Conservation (phyloP, 495 filamentous ascomycete species). For the Hyaloscypha finlandica region DNA sequence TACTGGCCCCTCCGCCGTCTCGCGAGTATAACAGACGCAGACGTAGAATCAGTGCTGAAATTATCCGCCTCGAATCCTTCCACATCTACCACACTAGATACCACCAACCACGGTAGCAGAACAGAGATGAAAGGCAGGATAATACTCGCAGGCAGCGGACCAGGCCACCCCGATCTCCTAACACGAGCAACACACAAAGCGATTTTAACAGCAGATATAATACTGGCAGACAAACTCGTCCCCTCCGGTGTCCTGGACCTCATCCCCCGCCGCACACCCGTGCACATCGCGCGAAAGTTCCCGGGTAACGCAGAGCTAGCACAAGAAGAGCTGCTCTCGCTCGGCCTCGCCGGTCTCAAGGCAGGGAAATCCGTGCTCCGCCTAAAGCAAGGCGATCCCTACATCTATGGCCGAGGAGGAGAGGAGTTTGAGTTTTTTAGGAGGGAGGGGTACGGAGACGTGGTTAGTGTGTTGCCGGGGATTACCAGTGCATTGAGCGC, state of each 20-base stretch:
- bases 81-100: conserved; percentile 14
- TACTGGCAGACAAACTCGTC: conserved; percentile 96
- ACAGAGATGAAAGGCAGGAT: conserved; percentile 59
- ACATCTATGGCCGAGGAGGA: conserved; percentile 90
- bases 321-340: conserved; percentile 84
- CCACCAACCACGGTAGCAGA: conserved; percentile 13
- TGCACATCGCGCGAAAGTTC: conserved; percentile 95
- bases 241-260: conserved; percentile 83
- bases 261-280: conserved; percentile 84
- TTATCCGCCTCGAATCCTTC: conserved; percentile 53
- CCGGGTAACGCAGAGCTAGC: conserved; percentile 94
- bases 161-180: conserved; percentile 88
- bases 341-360: conserved; percentile 71
- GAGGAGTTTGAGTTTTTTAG: conserved; percentile 92
- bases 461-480: conserved; percentile 77
- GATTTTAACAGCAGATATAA: conserved; percentile 78
- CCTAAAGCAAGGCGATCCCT: conserved; percentile 95
- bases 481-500: conserved; percentile 87
- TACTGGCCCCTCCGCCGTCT: conserved; percentile 92
- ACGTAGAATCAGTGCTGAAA: conserved; percentile 71
- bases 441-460: conserved; percentile 57
- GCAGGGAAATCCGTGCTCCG: conserved; percentile 79
- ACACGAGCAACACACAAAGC: conserved; percentile 88
- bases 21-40: conserved; percentile 73
- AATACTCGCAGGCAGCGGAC: conserved; percentile 89